A percentile compares a stretch with the other conserved stretches of the same genome.
phyloP scores from a whole-genome alignment of 108 stramenopile species.

The Stephanodiscus triporus region DNA sequence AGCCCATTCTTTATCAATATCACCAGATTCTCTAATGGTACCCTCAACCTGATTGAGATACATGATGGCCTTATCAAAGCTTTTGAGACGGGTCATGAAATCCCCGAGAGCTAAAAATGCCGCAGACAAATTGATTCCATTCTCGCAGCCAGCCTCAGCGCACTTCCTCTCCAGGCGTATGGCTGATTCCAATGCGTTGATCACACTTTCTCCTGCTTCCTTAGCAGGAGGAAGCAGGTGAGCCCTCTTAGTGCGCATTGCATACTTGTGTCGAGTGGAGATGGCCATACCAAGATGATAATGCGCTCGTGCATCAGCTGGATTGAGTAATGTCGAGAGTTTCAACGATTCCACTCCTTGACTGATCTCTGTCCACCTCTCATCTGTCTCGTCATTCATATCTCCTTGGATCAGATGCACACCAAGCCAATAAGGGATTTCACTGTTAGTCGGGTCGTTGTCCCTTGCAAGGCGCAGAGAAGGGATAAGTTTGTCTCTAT shows the following conservation, averaged over 20 bases:
- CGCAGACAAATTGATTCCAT: slow-evolving; percentile 43
- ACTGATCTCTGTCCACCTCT: slow-evolving; percentile 44
- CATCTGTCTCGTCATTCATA: slow-evolving; percentile 33
- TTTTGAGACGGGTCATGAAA: slow-evolving; percentile 46
- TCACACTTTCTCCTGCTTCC: slow-evolving; percentile 30
- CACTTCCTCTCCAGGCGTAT: slow-evolving; percentile 35
- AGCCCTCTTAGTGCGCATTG: slow-evolving; percentile 40
- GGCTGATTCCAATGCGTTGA: slow-evolving; percentile 38
- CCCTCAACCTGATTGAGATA: slow-evolving; percentile 34
- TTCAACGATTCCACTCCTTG: slow-evolving; percentile 35
- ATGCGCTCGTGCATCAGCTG: slow-evolving; percentile 46
- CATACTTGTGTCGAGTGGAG: slow-evolving; percentile 46
- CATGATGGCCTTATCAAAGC: slow-evolving; percentile 28
- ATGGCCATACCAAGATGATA: slow-evolving; percentile 48
- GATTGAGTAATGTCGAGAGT: slow-evolving; percentile 31
- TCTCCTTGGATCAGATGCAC: slow-evolving; percentile 46
- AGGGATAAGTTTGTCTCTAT: slow-evolving; percentile 21
- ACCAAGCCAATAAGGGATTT: slow-evolving; percentile 50
- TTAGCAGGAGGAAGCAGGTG: slow-evolving; percentile 48
- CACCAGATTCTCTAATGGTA: slow-evolving; percentile 16
- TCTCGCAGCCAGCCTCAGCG: slow-evolving; percentile 34
- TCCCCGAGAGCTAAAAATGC: slow-evolving; percentile 40
- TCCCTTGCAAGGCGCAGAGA: slow-evolving; percentile 33
- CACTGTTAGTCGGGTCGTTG: slow-evolving; percentile 44
- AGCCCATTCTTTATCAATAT: slow-evolving; percentile 38